Evolutionary conservation across 2,329 filamentous ascomycete species (phyloP).

Genomic region (Colletotrichum sansevieriae): DNA sequence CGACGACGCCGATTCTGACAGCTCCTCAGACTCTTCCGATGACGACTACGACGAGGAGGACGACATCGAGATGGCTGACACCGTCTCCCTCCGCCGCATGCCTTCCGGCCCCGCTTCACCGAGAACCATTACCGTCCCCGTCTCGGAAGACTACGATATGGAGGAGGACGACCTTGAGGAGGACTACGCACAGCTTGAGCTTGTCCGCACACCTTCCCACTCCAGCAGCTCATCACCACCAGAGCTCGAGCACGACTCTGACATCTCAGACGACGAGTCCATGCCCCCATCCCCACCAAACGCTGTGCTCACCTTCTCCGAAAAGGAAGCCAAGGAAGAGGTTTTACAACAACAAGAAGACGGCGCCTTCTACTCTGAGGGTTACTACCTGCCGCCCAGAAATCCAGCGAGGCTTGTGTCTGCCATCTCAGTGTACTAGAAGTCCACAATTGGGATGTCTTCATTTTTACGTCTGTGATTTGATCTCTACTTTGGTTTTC

Average conservation of each 20-base stretch:
- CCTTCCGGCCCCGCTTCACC: conserved; percentile 50
- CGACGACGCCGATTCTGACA: conserved; percentile 70
- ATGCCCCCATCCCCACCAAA: conserved; percentile 79
- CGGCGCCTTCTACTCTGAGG: conserved; percentile 62
- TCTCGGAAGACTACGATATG: conserved; percentile 59
- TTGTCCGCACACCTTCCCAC: conserved; percentile 78
- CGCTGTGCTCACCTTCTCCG: conserved; percentile 69
- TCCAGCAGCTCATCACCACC: conserved; percentile 69
- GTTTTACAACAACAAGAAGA: conserved; percentile 54
- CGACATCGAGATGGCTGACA: conserved; percentile 68
- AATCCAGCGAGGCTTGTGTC: conserved; percentile 65
- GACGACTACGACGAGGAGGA: conserved; percentile 65
- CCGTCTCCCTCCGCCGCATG: conserved; percentile 61
- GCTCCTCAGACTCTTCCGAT: conserved; percentile 50
- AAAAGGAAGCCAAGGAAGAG: conserved; percentile 64
- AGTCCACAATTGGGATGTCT: conserved; percentile 19
- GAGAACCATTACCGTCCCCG: conserved; percentile 50
- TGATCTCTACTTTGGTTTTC: conserved; percentile 36
- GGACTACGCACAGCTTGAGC: conserved; percentile 73
- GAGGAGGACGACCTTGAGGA: conserved; percentile 70
- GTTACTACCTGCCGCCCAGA: conserved; percentile 66
- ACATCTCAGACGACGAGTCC: conserved; percentile 78
- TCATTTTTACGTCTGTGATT: conserved; percentile 40
- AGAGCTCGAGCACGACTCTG: conserved; percentile 77
- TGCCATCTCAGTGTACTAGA: conserved; percentile 69